phyloP scores from a whole-genome alignment of 1,139 yeast genomes.

The Pichia norvegensis region DNA sequence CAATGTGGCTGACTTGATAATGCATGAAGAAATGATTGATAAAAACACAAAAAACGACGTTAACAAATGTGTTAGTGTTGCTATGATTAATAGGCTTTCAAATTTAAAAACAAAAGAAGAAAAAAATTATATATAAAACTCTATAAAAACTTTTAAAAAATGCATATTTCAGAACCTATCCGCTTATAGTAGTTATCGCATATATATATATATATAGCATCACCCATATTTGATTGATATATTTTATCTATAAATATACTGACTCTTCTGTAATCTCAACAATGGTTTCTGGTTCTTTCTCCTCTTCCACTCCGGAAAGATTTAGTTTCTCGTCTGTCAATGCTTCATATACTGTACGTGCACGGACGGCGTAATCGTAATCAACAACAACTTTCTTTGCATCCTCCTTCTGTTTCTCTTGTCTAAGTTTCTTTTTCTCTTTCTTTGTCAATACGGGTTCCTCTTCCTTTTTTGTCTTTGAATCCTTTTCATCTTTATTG shows the following conservation, averaged over 20 bases:
- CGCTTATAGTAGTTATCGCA: no score
- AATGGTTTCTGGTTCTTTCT: constrained; percentile 5
- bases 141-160: no score
- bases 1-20: neutral
- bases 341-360: constrained; percentile 32
- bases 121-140: no score
- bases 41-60: neutral
- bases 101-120: no score
- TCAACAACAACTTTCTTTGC: constrained; percentile 11
- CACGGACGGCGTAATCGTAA: constrained; percentile 39
- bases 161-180: no score
- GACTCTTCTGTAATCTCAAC: neutral
- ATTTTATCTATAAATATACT: neutral
- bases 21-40: neutral
- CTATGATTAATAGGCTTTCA: neutral
- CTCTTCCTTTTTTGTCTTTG: constrained; percentile 6
- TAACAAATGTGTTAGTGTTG: neutral
- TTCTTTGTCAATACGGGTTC: constrained; percentile 7
- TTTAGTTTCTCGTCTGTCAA: constrained; percentile 34
- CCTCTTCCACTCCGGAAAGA: constrained; percentile 33
- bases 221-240: no score
- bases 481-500: constrained; percentile 3
- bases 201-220: no score
- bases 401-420: constrained; percentile 12
- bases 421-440: constrained; percentile 14